phyloP scores from a whole-genome alignment of 2,329 filamentous ascomycete genomes.

The Penicillium sp. region DNA sequence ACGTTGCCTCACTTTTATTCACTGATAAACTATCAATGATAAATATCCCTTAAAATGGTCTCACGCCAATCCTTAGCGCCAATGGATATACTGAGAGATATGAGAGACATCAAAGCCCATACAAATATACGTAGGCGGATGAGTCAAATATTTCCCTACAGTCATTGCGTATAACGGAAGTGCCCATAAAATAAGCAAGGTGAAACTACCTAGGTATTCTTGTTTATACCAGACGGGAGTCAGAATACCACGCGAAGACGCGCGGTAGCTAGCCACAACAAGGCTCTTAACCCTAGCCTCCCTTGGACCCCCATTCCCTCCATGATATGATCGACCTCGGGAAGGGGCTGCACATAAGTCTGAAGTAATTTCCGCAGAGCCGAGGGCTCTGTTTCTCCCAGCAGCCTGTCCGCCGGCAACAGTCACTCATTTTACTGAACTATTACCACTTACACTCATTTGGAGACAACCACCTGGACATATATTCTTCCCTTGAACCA shows the following conservation, averaged over 20 bases:
- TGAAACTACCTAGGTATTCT: not conserved
- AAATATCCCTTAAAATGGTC: not conserved
- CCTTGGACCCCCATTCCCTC: slow-evolving; percentile 6
- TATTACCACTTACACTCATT: slow-evolving; percentile 12
- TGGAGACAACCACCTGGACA: slow-evolving; percentile 6
- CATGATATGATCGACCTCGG: not conserved
- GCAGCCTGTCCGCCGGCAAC: not conserved
- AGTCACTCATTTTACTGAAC: slow-evolving; percentile 8
- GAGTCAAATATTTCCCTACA: not conserved
- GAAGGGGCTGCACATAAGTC: slow-evolving; percentile 20
- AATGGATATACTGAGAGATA: not conserved
- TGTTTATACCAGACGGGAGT: not conserved
- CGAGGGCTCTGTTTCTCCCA: not conserved
- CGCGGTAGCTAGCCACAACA: not conserved
- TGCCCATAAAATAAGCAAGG: no score
- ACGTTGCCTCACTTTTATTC: not conserved
- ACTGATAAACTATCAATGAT: not conserved
- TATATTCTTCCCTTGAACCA: slow-evolving; percentile 4
- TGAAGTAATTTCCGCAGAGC: not conserved
- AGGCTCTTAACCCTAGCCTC: not conserved
- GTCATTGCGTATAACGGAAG: not conserved
- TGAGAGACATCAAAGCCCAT: not conserved
- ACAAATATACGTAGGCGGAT: not conserved
- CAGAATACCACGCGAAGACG: not conserved
- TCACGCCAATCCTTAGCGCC: not conserved